A percentile compares a stretch with the other conserved stretches of the same genome.
These are phyloP conservation scores for Rhizoclosmatium sp. DNA, from an alignment of 192 early-diverging fungal species.

Conservation along the genomic window DNA sequence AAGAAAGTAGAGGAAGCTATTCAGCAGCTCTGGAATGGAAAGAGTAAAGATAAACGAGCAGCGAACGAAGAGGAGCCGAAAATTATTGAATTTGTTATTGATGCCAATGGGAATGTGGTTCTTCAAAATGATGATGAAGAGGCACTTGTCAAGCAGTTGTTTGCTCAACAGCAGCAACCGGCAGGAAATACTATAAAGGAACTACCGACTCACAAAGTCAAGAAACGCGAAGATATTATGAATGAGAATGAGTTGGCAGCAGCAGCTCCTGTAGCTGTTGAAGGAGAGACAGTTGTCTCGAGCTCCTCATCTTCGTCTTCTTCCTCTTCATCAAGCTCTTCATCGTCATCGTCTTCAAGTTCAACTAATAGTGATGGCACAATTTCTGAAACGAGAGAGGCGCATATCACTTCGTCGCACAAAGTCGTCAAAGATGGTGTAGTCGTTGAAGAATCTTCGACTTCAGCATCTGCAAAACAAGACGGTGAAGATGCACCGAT, in stretches of 20 bases:
- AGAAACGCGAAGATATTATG: not conserved
- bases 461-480: not conserved
- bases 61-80: not conserved
- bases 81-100: constrained; percentile 23
- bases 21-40: not conserved
- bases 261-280: not conserved
- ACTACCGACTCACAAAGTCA: not conserved
- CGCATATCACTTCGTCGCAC: not conserved
- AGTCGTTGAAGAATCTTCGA: not conserved
- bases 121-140: not conserved
- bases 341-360: not conserved
- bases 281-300: not conserved
- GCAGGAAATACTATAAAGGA: not conserved
- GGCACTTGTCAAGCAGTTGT: not conserved
- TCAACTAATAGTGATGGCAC: not conserved
- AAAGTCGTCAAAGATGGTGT: not conserved
- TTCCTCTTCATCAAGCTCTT: constrained; percentile 2
- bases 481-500: not conserved
- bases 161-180: not conserved
- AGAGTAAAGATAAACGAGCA: not conserved
- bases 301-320: not conserved
- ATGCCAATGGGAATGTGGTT: constrained; percentile 21
- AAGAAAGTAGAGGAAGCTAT: not conserved
- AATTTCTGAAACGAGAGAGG: not conserved
- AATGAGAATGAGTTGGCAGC: not conserved